Percentiles rank a stretch among this genome's conserved stretches.
phyloP scores from a whole-genome alignment of 805 yeast genomes.

The Cyberlindnera nakhonratchasimensis region DNA sequence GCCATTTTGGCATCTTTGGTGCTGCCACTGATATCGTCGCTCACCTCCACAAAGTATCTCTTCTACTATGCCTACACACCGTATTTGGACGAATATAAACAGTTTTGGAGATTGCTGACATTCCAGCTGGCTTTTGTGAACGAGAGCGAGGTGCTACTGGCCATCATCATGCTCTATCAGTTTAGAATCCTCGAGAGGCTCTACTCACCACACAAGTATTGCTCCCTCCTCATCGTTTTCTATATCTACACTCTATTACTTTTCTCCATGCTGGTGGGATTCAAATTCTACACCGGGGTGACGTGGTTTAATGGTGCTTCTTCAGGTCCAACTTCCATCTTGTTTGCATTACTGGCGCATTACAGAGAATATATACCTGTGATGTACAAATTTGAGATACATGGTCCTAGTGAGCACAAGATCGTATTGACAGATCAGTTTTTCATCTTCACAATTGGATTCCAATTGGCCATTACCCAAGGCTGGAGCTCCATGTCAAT shows the following conservation, averaged over 20 bases:
- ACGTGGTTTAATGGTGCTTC: constrained; percentile 16
- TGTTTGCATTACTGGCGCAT: constrained; percentile 35
- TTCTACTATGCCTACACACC: constrained; percentile 33
- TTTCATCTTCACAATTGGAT: constrained; percentile 30
- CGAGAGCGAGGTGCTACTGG: constrained; percentile 35
- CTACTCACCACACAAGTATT: constrained; percentile 35
- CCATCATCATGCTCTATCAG: constrained; percentile 35
- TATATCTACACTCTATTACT: constrained; percentile 18
- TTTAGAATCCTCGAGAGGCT: constrained; percentile 37
- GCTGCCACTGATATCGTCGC: constrained; percentile 33
- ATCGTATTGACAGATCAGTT: constrained; percentile 32
- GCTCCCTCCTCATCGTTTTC: constrained; percentile 21
- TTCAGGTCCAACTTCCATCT: constrained; percentile 33
- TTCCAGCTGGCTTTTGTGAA: constrained; percentile 26
- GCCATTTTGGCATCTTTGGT: constrained; percentile 23
- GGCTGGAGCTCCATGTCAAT: constrained; percentile 28
- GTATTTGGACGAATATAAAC: constrained; percentile 32
- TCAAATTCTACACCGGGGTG: constrained; percentile 23
- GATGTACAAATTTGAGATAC: constrained; percentile 35
- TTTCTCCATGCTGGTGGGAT: constrained; percentile 8
- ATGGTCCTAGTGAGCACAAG: constrained; percentile 16
- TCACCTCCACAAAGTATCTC: constrained; percentile 35
- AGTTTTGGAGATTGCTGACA: constrained; percentile 28
- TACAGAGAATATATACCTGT: constrained; percentile 38
- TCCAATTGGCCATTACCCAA: constrained; percentile 33